These are phyloP conservation scores for Apiotrichum sp. DNA, from an alignment of 1,284 basidiomycete species.

Conservation along the genomic window DNA sequence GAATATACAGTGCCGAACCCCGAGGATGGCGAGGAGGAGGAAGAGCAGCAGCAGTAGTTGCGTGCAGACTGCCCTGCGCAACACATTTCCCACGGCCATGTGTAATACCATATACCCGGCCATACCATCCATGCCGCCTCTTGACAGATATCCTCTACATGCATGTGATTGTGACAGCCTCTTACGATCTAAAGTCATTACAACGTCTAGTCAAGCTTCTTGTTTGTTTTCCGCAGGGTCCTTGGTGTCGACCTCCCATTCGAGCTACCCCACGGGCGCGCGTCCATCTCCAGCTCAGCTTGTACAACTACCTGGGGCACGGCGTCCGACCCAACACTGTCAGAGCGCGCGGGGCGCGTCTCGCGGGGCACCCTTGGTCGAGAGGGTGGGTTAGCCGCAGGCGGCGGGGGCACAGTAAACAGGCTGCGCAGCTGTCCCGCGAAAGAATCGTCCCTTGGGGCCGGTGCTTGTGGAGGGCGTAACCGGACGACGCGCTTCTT, in stretches of 20 bases:
- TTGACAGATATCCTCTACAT: background rate
- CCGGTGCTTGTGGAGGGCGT: slow-evolving; percentile 7
- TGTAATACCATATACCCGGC: too few species aligned
- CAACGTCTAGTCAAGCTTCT: slow-evolving; percentile 11
- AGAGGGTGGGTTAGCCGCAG: background rate
- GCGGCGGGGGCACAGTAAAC: slow-evolving; percentile 16
- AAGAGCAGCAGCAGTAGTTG: too few species aligned
- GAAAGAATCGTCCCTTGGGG: background rate
- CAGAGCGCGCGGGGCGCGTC: background rate
- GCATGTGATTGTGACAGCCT: background rate
- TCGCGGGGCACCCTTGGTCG: background rate
- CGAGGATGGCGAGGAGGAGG: slow-evolving; percentile 17
- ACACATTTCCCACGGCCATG: too few species aligned
- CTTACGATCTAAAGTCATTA: too few species aligned
- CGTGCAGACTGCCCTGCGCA: too few species aligned
- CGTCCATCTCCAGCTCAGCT: slow-evolving; percentile 13
- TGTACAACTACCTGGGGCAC: background rate
- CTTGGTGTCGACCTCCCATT: slow-evolving; percentile 9
- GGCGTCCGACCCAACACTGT: background rate
- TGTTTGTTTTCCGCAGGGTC: slow-evolving; percentile 2
- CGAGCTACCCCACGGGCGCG: background rate
- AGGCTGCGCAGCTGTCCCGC: slow-evolving; percentile 4
- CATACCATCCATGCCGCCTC: background rate
- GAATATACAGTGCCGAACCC: slow-evolving; percentile 19
- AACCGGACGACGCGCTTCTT: slow-evolving; percentile 10